phyloP scores from a whole-genome alignment of 202 grass and related monocot genomes.

The Setaria viridis region DNA sequence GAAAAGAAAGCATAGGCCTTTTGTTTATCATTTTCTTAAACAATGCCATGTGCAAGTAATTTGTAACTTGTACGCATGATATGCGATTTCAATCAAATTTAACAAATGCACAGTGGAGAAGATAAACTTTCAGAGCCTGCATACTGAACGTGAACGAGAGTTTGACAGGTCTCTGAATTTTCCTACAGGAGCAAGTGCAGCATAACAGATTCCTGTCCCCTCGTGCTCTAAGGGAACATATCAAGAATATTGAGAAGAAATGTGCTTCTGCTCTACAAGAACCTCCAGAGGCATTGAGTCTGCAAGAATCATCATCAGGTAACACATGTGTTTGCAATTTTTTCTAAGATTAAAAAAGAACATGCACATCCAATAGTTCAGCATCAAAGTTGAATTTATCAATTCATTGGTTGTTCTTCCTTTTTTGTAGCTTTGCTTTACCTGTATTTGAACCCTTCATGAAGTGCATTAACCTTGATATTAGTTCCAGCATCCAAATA shows the following conservation, averaged over 20 bases:
- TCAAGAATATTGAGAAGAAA: conserved; percentile 54
- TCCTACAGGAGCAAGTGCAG: conserved; percentile 57
- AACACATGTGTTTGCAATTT: conserved; percentile 32
- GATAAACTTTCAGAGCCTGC: not conserved
- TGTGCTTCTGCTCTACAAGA: conserved; percentile 29
- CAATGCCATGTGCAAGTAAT: not conserved
- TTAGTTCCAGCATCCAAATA: not conserved
- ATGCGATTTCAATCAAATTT: not conserved
- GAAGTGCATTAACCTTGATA: not conserved
- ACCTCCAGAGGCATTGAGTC: not conserved
- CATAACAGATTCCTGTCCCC: conserved; percentile 56
- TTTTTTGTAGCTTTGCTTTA: not conserved
- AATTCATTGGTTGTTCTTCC: not conserved
- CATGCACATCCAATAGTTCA: not conserved
- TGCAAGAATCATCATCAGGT: conserved; percentile 46
- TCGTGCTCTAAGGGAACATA: conserved; percentile 59
- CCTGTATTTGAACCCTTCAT: conserved; percentile 5
- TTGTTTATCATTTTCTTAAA: not conserved
- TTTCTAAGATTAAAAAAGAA: not conserved
- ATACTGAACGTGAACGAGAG: not conserved
- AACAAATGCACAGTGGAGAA: not conserved
- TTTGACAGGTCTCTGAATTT: conserved; percentile 32
- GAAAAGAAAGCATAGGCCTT: not conserved
- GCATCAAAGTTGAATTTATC: not conserved
- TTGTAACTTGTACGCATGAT: not conserved